A percentile compares a stretch with the other conserved stretches of the same genome.
Evolutionary conservation across 345 rosid genomes (phyloP).

Genomic region (Orychophragmus violaceus): DNA sequence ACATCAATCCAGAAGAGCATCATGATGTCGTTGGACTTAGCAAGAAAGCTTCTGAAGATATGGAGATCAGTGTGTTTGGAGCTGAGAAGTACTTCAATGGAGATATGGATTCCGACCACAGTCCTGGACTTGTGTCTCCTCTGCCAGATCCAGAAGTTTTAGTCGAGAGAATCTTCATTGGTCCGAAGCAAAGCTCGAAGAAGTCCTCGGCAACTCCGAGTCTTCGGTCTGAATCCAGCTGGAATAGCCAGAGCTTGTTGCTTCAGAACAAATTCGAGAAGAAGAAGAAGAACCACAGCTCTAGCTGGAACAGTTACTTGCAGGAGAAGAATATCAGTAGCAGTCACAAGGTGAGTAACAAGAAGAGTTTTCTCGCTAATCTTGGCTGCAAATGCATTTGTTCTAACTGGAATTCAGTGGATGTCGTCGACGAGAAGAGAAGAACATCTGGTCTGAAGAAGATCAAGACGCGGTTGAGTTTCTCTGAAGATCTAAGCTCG

Average conservation of each 20-base stretch:
- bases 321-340: slow-evolving; percentile 2
- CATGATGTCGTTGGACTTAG: neutral
- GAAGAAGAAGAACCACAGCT: slow-evolving; percentile 16
- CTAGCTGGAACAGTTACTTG: slow-evolving; percentile 14
- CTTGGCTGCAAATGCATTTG: slow-evolving; percentile 62
- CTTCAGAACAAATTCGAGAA: slow-evolving; percentile 49
- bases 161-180: slow-evolving; percentile 1
- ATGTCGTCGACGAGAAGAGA: slow-evolving; percentile 39
- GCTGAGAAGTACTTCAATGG: slow-evolving; percentile 85
- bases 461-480: slow-evolving; percentile 15
- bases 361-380: slow-evolving; percentile 48
- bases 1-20: slow-evolving; percentile 1
- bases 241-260: slow-evolving; percentile 48
- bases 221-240: slow-evolving; percentile 42
- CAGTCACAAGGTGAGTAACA: slow-evolving; percentile 11
- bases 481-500: slow-evolving; percentile 32
- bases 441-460: slow-evolving; percentile 11
- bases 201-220: slow-evolving; percentile 19
- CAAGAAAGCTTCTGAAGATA: slow-evolving; percentile 42
- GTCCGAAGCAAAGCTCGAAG: slow-evolving; percentile 13
- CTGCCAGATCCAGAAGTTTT: slow-evolving; percentile 15
- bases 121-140: slow-evolving; percentile 30
- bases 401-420: slow-evolving; percentile 46
- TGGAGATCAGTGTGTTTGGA: slow-evolving; percentile 68
- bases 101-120: slow-evolving; percentile 34